phyloP scores from a whole-genome alignment of 345 rosid genomes.

The Salix udensis region DNA sequence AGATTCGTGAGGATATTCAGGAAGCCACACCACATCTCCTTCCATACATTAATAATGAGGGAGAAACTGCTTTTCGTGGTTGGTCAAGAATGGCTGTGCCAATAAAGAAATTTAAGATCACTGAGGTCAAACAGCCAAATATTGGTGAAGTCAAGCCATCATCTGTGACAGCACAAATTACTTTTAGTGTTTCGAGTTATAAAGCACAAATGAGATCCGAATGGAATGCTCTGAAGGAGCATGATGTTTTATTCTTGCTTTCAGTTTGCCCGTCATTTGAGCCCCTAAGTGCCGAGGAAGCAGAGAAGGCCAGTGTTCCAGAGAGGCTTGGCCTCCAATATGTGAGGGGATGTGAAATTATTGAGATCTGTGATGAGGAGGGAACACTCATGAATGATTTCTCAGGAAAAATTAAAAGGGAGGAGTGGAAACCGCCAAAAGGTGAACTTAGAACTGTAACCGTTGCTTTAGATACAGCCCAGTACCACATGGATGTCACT shows the following conservation, averaged over 20 bases:
- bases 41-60: conserved; percentile 80
- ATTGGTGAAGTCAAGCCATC: conserved; percentile 98
- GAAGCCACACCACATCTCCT: conserved; percentile 97
- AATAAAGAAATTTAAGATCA: conserved; percentile 62
- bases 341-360: conserved; percentile 93
- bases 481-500: conserved; percentile 93
- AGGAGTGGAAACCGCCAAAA: conserved; percentile 99
- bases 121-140: conserved; percentile 88
- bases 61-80: conserved; percentile 92
- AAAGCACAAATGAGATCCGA: conserved; percentile 82
- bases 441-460: conserved; percentile 91
- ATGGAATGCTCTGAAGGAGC: conserved; percentile 97
- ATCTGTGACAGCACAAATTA: conserved; percentile 74
- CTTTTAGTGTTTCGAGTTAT: conserved; percentile 88
- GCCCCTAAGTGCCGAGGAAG: conserved; percentile 94
- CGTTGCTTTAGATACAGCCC: conserved; percentile 92
- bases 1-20: conserved; percentile 99
- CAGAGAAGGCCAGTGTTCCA: conserved; percentile 84
- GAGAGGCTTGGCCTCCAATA: conserved; percentile 90
- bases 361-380: conserved; percentile 89
- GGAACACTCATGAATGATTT: conserved; percentile 97
- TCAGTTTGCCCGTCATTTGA: conserved; percentile 88
- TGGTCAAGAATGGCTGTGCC: conserved; percentile 99
- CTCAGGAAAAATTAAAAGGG: conserved; percentile 83
- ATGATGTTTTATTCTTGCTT: conserved; percentile 92